Evolutionary conservation across 176 grass and related monocot genomes (phyloP).

Genomic region (Pharus latifolius): DNA sequence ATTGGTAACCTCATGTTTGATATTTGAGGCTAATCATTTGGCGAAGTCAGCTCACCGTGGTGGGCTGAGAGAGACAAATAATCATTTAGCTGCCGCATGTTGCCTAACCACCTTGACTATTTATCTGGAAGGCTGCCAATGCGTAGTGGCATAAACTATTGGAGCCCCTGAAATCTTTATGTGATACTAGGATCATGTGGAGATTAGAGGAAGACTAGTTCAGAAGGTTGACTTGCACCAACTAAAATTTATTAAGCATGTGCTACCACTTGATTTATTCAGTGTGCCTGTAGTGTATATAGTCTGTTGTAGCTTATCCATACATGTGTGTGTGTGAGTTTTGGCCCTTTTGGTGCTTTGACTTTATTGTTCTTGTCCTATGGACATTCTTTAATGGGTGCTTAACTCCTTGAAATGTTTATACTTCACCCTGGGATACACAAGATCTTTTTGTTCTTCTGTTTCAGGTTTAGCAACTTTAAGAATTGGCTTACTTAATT

Average conservation of each 20-base stretch:
- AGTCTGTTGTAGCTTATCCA: slow-evolving; percentile 17
- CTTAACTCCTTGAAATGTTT: neutral
- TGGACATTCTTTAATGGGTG: neutral
- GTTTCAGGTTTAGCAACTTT: neutral
- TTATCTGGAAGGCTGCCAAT: slow-evolving; percentile 1
- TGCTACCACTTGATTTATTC: slow-evolving; percentile 12
- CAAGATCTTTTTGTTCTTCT: neutral
- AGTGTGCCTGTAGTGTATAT: slow-evolving; percentile 7
- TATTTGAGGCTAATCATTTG: neutral
- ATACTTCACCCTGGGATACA: neutral
- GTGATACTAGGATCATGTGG: slow-evolving; percentile 11
- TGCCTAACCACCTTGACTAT: slow-evolving; percentile 45
- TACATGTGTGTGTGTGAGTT: neutral
- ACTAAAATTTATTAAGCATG: slow-evolving; percentile 23
- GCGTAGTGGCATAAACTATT: slow-evolving; percentile 15
- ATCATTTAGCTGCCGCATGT: slow-evolving; percentile 1
- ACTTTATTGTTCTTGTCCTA: neutral
- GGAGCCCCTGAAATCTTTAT: slow-evolving; percentile 25
- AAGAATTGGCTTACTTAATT: neutral
- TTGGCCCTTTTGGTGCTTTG: slow-evolving; percentile 11
- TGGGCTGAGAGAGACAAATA: slow-evolving; percentile 21
- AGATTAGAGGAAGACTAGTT: neutral
- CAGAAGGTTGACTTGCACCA: slow-evolving; percentile 24
- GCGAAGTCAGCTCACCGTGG: neutral
- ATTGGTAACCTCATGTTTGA: slow-evolving; percentile 11